A percentile compares a stretch with the other conserved stretches of the same genome.
Evolutionary conservation across 2,329 filamentous ascomycete genomes (phyloP).

Genomic region (Cordyceps cicadae): DNA sequence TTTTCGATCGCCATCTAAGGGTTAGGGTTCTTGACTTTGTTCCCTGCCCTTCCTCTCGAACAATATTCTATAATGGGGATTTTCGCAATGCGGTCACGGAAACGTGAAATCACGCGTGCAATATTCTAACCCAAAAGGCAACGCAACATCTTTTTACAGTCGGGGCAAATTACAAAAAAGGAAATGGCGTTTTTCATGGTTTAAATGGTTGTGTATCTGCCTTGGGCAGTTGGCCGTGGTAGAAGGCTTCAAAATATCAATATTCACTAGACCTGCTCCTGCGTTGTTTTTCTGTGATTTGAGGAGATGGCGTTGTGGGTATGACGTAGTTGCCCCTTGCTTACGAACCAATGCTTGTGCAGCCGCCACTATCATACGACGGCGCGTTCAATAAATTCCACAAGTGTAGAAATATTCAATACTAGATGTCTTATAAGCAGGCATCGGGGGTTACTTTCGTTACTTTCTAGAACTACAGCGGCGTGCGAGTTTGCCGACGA

Average conservation of each 20-base stretch:
- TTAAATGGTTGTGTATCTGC: background rate
- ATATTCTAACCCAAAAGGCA: background rate
- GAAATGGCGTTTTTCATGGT: background rate
- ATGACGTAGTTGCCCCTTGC: slow-evolving; percentile 8
- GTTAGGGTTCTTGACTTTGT: background rate
- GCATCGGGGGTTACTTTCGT: background rate
- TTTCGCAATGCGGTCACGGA: background rate
- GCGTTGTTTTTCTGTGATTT: background rate
- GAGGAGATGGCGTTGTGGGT: background rate
- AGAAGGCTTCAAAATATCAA: background rate
- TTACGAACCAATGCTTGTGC: background rate
- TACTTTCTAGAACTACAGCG: background rate
- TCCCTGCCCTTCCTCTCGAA: background rate
- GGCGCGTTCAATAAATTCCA: background rate
- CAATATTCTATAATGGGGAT: background rate
- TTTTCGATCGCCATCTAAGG: background rate
- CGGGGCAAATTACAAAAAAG: background rate
- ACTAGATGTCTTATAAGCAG: background rate
- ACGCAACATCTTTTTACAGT: background rate
- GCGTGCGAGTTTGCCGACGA: background rate
- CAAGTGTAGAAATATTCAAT: background rate
- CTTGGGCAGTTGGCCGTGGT: slow-evolving; percentile 6
- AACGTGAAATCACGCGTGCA: background rate
- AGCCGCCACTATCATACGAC: background rate
- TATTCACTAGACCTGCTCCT: background rate